phyloP scores from a whole-genome alignment of 164 flowering plant species.

The Vitis cinerea region DNA sequence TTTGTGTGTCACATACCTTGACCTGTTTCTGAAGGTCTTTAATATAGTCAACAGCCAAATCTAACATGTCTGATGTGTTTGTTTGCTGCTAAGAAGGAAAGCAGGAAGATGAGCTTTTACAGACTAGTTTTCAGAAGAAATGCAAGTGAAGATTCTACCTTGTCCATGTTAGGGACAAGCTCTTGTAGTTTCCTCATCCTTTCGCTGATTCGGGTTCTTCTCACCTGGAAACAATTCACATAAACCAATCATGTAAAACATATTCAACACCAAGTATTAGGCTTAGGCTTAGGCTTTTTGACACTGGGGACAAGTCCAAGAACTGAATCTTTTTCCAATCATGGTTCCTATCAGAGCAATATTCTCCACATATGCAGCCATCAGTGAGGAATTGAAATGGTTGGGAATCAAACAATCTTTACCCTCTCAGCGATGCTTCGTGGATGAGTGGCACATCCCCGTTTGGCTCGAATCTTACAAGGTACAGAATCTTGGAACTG shows the following conservation, averaged over 20 bases:
- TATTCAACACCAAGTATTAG: too few relatives aligned
- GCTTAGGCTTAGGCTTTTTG: too few relatives aligned
- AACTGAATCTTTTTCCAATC: too few relatives aligned
- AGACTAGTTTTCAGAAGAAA: background rate
- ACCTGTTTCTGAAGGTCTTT: slow-evolving; percentile 83
- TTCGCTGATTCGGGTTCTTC: slow-evolving; percentile 91
- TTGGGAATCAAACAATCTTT: slow-evolving; percentile 8
- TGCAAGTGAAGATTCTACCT: slow-evolving; percentile 41
- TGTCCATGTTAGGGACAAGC: slow-evolving; percentile 98
- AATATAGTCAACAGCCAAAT: slow-evolving; percentile 91
- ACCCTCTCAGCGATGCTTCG: slow-evolving; percentile 98
- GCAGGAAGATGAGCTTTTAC: background rate
- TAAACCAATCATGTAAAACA: background rate
- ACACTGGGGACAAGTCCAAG: too few relatives aligned
- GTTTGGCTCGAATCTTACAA: slow-evolving; percentile 74
- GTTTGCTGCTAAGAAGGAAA: slow-evolving; percentile 69
- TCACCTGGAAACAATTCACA: slow-evolving; percentile 48
- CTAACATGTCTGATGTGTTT: slow-evolving; percentile 95
- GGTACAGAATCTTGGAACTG: slow-evolving; percentile 75
- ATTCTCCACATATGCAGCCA: background rate
- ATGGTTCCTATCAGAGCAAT: too few relatives aligned
- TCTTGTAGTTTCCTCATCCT: slow-evolving; percentile 94
- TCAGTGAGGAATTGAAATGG: background rate
- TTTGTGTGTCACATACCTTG: slow-evolving; percentile 45
- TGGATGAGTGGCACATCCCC: slow-evolving; percentile 96